These are phyloP conservation scores for Cercospora zeina DNA, from an alignment of 2,329 filamentous ascomycete genomes.

Conservation along the genomic window DNA sequence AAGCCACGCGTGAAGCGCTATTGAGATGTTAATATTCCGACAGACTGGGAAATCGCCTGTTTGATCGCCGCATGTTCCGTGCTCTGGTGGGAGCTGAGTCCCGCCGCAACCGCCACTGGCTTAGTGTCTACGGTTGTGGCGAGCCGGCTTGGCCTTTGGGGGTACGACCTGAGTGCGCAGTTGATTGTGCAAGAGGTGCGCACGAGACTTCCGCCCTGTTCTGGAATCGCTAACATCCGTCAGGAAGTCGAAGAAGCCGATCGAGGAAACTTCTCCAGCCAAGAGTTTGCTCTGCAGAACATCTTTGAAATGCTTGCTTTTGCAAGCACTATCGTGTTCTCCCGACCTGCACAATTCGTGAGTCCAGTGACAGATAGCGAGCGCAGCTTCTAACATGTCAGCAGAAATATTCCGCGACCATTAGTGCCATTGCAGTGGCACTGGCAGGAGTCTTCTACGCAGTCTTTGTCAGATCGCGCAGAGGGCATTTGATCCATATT, in stretches of 20 bases:
- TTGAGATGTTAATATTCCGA: too few species aligned
- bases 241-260: slow-evolving; percentile 42
- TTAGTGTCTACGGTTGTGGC: slow-evolving; percentile 46
- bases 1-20: too few species aligned
- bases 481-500: slow-evolving; percentile 62
- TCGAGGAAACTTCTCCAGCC: slow-evolving; percentile 68
- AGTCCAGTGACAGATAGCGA: slow-evolving; percentile 57
- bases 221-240: background rate
- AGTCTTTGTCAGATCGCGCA: slow-evolving; percentile 56
- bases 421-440: slow-evolving; percentile 58
- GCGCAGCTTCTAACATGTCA: slow-evolving; percentile 33
- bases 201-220: background rate
- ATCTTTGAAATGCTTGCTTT: slow-evolving; percentile 69
- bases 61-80: slow-evolving; percentile 46
- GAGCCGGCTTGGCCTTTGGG: slow-evolving; percentile 50
- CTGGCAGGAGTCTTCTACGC: slow-evolving; percentile 56
- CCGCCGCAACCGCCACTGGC: slow-evolving; percentile 27
- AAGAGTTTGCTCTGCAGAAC: slow-evolving; percentile 64
- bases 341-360: slow-evolving; percentile 62
- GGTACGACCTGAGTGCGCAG: slow-evolving; percentile 52
- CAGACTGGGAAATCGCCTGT: slow-evolving; percentile 62
- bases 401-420: slow-evolving; percentile 51
- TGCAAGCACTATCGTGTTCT: slow-evolving; percentile 64
- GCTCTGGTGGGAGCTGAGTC: slow-evolving; percentile 35
- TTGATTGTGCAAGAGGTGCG: slow-evolving; percentile 49